Evolutionary conservation across 805 yeast species (phyloP).

Genomic region (Candida easanensis): DNA sequence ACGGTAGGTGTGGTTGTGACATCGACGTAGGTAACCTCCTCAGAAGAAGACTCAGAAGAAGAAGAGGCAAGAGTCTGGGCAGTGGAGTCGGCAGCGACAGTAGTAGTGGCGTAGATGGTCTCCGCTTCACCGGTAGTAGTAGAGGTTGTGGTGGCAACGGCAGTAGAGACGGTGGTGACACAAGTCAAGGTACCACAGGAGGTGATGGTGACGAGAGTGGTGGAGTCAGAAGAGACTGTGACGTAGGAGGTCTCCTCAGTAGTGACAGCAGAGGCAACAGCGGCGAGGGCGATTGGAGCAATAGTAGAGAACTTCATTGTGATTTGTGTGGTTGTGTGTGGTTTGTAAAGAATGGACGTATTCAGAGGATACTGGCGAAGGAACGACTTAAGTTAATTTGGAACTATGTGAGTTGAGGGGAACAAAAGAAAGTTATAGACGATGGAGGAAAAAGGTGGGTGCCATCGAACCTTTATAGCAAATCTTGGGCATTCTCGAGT

Average conservation of each 20-base stretch:
- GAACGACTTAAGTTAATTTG: slow-evolving; percentile 3
- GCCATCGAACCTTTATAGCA: background rate
- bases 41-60: slow-evolving; percentile 43
- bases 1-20: slow-evolving; percentile 37
- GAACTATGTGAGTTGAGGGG: slow-evolving; percentile 4
- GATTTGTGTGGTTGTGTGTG: slow-evolving; percentile 2
- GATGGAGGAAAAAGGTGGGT: background rate
- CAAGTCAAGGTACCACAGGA: slow-evolving; percentile 26
- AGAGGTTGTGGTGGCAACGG: slow-evolving; percentile 19
- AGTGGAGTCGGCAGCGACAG: slow-evolving; percentile 7
- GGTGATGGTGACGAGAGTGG: slow-evolving; percentile 27
- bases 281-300: slow-evolving; percentile 24
- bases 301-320: slow-evolving; percentile 28
- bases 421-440: background rate
- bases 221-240: slow-evolving; percentile 13
- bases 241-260: slow-evolving; percentile 25
- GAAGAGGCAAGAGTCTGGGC: slow-evolving; percentile 12
- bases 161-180: slow-evolving; percentile 22
- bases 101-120: slow-evolving; percentile 22
- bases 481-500: too few relatives aligned
- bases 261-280: slow-evolving; percentile 23
- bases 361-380: slow-evolving; percentile 10
- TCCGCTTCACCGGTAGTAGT: slow-evolving; percentile 23
- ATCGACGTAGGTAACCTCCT: slow-evolving; percentile 36
- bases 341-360: slow-evolving; percentile 24